A percentile compares a stretch with the other conserved stretches of the same genome.
Evolutionary conservation across 2,329 filamentous ascomycete genomes (phyloP).

Genomic region (Diaporthe vexans): DNA sequence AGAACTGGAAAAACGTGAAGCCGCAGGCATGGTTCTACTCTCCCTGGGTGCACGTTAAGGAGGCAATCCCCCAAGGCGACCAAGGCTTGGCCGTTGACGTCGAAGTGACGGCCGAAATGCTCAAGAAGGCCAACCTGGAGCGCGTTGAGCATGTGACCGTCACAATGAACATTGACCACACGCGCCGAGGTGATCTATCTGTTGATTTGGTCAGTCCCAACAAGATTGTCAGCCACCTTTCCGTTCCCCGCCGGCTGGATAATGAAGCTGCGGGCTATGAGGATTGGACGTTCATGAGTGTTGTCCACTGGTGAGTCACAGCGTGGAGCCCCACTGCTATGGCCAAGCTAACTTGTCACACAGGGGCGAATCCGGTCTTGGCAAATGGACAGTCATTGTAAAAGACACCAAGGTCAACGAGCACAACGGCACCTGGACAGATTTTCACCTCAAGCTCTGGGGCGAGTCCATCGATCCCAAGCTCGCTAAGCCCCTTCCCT

Average conservation of each 20-base stretch:
- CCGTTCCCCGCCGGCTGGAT: constrained; percentile 81
- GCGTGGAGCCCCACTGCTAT: not conserved
- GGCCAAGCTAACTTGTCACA: constrained; percentile 49
- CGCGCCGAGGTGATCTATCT: constrained; percentile 88
- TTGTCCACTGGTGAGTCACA: constrained; percentile 86
- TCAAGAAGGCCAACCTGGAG: constrained; percentile 85
- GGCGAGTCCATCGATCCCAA: constrained; percentile 85
- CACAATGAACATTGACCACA: constrained; percentile 96
- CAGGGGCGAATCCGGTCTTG: constrained; percentile 89
- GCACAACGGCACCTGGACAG: constrained; percentile 81
- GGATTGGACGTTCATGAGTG: constrained; percentile 99
- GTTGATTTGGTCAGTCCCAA: constrained; percentile 90
- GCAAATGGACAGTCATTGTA: constrained; percentile 91
- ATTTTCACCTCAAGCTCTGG: constrained; percentile 96
- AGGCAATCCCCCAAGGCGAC: constrained; percentile 86
- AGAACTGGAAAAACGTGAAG: constrained; percentile 89
- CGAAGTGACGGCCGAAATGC: constrained; percentile 84
- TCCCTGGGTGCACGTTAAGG: constrained; percentile 92
- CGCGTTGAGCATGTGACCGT: constrained; percentile 95
- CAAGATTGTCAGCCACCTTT: constrained; percentile 86
- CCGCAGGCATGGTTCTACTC: constrained; percentile 96
- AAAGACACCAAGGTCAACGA: constrained; percentile 87
- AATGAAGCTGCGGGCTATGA: constrained; percentile 78
- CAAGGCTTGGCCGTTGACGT: constrained; percentile 85
- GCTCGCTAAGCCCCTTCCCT: constrained; percentile 81